Evolutionary conservation across 345 rosid species (phyloP).

Genomic region (Eucalyptus tenuipes): DNA sequence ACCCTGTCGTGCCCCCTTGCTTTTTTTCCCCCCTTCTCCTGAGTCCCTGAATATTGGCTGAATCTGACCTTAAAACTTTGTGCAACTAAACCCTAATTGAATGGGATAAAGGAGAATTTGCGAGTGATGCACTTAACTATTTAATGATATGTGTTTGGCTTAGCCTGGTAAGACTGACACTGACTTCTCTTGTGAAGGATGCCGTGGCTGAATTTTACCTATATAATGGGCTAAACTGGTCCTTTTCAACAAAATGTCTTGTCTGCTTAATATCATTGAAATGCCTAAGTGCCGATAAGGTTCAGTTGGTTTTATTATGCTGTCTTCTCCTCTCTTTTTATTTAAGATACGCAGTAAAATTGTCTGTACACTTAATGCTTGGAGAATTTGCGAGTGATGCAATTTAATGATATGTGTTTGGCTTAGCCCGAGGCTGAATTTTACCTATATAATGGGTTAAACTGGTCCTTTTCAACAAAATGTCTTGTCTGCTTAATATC

Average conservation of each 20-base stretch:
- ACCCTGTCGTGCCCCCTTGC: not conserved
- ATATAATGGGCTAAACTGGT: not conserved
- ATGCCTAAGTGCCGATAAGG: not conserved
- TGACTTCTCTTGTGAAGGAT: not conserved
- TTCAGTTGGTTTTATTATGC: not conserved
- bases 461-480: not conserved
- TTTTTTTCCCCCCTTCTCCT: not conserved
- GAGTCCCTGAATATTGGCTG: not conserved
- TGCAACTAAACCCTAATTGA: not conserved
- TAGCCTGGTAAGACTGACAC: not conserved
- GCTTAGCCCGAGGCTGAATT: not conserved
- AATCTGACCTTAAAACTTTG: not conserved
- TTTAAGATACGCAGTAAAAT: not conserved
- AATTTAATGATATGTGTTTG: too few species aligned
- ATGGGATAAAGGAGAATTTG: not conserved
- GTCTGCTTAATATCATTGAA: not conserved
- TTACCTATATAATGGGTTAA: not conserved
- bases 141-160: not conserved
- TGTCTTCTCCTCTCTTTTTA: not conserved
- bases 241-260: not conserved
- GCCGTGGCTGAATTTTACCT: not conserved
- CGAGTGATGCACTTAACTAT: not conserved
- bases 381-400: too few species aligned
- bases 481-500: not conserved
- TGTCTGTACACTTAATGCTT: not conserved